These are phyloP conservation scores for Ogataea trehalophila DNA, from an alignment of 805 yeast genomes.

Conservation along the genomic window DNA sequence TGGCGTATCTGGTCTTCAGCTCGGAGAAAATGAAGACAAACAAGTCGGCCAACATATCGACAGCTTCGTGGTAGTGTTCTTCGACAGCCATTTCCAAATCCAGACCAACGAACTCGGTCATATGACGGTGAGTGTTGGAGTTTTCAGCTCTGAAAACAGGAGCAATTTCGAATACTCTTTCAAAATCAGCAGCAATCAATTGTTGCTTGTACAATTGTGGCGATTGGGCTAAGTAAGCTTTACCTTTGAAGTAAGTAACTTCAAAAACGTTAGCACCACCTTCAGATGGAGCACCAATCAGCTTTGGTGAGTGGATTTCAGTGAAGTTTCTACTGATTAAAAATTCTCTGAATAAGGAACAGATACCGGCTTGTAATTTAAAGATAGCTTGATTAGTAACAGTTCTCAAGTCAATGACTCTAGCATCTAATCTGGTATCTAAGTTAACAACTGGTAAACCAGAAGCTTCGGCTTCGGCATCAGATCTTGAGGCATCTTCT, in stretches of 20 bases:
- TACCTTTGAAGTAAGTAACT: slow-evolving; percentile 85
- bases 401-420: slow-evolving; percentile 96
- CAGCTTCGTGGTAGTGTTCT: slow-evolving; percentile 94
- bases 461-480: slow-evolving; percentile 86
- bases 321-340: slow-evolving; percentile 62
- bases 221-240: slow-evolving; percentile 93
- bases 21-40: slow-evolving; percentile 85
- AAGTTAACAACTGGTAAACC: slow-evolving; percentile 92
- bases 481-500: slow-evolving; percentile 96
- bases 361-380: slow-evolving; percentile 87
- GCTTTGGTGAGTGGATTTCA: slow-evolving; percentile 95
- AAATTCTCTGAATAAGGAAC: slow-evolving; percentile 85
- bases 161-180: slow-evolving; percentile 91
- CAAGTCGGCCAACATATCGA: slow-evolving; percentile 51
- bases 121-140: slow-evolving; percentile 98
- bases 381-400: slow-evolving; percentile 97
- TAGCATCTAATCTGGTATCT: slow-evolving; percentile 90
- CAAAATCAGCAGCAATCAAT: slow-evolving; percentile 96
- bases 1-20: slow-evolving; percentile 71
- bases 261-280: slow-evolving; percentile 98
- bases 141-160: slow-evolving; percentile 99
- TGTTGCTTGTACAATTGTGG: slow-evolving; percentile 98
- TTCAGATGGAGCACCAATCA: slow-evolving; percentile 93
- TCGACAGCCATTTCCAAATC: slow-evolving; percentile 98
- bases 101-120: slow-evolving; percentile 97